Percentiles rank a stretch among this genome's conserved stretches.
These are phyloP conservation scores for Cercospora sesami DNA, from an alignment of 2,329 filamentous ascomycete genomes.

Conservation along the genomic window DNA sequence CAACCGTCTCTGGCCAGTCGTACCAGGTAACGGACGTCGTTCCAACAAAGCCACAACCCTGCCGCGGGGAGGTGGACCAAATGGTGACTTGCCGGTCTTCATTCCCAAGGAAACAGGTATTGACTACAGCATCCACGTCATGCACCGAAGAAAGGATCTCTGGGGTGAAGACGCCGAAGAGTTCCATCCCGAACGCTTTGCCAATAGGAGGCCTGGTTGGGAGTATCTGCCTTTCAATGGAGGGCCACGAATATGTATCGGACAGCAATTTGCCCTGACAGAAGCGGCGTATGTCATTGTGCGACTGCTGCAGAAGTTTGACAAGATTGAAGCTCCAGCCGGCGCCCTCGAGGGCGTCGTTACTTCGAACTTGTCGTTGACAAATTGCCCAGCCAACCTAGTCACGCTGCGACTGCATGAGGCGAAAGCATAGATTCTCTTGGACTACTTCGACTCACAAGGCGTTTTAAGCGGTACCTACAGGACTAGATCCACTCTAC, in stretches of 20 bases:
- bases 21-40: conserved; percentile 75
- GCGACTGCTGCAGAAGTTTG: conserved; percentile 37
- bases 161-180: conserved; percentile 44
- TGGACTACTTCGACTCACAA: not conserved
- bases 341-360: conserved; percentile 27
- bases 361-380: conserved; percentile 33
- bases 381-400: conserved; percentile 31
- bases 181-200: conserved; percentile 42
- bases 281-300: conserved; percentile 38
- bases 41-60: conserved; percentile 72
- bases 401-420: conserved; percentile 34
- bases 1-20: conserved; percentile 73
- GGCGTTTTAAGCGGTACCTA: not conserved
- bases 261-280: conserved; percentile 67
- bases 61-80: conserved; percentile 60
- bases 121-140: conserved; percentile 38
- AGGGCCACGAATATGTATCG: conserved; percentile 79
- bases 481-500: not conserved
- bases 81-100: conserved; percentile 57
- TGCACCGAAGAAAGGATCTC: conserved; percentile 42
- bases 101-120: conserved; percentile 37
- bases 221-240: conserved; percentile 40
- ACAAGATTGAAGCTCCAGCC: conserved; percentile 31
- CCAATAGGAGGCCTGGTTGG: conserved; percentile 34
- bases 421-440: conserved; percentile 16